phyloP scores from a whole-genome alignment of 2,329 filamentous ascomycete species.

The Xylariaceae sp. region DNA sequence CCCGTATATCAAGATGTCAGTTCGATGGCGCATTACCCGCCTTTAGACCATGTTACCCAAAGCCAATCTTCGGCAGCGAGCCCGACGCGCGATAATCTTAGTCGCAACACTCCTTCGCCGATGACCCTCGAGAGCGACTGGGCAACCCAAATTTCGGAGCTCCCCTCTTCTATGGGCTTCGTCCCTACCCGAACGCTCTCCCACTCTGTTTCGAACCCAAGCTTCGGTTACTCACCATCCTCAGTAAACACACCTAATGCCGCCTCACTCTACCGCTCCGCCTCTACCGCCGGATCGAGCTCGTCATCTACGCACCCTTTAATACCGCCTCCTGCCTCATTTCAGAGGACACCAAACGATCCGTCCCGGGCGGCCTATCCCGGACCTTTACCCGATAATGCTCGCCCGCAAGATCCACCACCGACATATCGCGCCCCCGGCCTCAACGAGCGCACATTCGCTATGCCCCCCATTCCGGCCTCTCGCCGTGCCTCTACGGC shows the following conservation, averaged over 20 bases:
- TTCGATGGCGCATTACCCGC: conserved; percentile 39
- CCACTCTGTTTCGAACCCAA: conserved; percentile 33
- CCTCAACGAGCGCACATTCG: conserved; percentile 32
- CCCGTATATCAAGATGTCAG: conserved; percentile 42
- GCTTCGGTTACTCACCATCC: conserved; percentile 27
- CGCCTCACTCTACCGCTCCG: conserved; percentile 29
- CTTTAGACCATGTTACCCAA: conserved; percentile 36
- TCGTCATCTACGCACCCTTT: conserved; percentile 24
- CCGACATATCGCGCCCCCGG: conserved; percentile 31
- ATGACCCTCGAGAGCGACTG: conserved; percentile 51
- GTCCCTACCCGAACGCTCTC: conserved; percentile 35
- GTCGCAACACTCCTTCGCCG: conserved; percentile 49
- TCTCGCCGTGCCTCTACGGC: conserved; percentile 34
- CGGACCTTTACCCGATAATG: conserved; percentile 55
- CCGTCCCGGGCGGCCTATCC: conserved; percentile 56
- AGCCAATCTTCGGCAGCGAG: conserved; percentile 36
- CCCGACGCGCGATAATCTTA: conserved; percentile 42
- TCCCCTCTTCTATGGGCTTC: conserved; percentile 48
- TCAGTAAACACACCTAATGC: conserved; percentile 33
- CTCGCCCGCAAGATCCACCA: conserved; percentile 42
- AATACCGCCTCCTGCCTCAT: conserved; percentile 37
- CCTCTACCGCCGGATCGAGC: conserved; percentile 32
- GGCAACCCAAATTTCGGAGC: conserved; percentile 41
- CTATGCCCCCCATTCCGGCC: conserved; percentile 33
- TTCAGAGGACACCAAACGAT: conserved; percentile 56